phyloP scores from a whole-genome alignment of 805 yeast genomes.

The Schizosaccharomyces octosporus region DNA sequence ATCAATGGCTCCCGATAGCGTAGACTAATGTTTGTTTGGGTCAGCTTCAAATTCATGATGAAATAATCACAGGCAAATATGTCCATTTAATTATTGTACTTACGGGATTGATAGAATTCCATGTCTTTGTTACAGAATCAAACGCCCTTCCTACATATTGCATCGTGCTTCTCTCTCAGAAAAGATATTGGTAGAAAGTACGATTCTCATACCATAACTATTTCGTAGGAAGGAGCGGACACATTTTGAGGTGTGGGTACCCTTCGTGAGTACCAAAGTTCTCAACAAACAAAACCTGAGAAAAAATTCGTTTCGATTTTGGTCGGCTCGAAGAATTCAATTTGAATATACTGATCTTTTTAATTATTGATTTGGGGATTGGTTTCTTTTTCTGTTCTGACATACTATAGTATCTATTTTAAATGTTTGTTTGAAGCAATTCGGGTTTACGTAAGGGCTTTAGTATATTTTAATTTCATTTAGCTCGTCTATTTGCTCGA shows the following conservation, averaged over 20 bases:
- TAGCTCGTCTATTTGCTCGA: background rate
- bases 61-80: background rate
- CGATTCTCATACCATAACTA: background rate
- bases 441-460: background rate
- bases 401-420: too few species aligned
- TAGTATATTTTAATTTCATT: background rate
- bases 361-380: too few species aligned
- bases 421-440: too few species aligned
- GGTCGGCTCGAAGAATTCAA: too few species aligned
- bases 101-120: constrained; percentile 80
- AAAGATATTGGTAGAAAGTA: background rate
- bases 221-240: background rate
- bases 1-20: constrained; percentile 90
- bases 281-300: too few species aligned
- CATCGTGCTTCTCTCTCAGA: constrained; percentile 22
- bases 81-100: background rate
- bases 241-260: background rate
- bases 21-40: constrained; percentile 22
- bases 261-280: too few species aligned
- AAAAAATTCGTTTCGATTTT: too few species aligned
- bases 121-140: constrained; percentile 82
- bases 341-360: too few species aligned
- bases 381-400: too few species aligned
- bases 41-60: background rate
- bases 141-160: constrained; percentile 92